Conservation (phyloP, 805 yeast species). For the Isabelozyma heimii region DNA sequence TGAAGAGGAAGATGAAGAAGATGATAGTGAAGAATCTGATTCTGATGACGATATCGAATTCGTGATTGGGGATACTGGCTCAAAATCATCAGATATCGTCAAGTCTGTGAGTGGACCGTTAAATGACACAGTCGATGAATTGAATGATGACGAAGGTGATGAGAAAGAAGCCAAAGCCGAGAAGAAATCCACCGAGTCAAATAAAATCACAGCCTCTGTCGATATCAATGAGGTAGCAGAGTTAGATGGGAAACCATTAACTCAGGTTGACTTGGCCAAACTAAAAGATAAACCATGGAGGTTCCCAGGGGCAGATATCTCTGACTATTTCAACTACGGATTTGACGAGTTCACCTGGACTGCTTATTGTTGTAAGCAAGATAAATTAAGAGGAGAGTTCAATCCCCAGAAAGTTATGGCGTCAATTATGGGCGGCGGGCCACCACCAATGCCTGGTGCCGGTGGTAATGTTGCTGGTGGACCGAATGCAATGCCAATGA, state of each 20-base stretch:
- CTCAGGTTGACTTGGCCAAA: slow-evolving; percentile 74
- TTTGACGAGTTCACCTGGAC: slow-evolving; percentile 97
- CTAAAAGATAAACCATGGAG: slow-evolving; percentile 97
- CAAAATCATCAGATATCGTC: slow-evolving; percentile 17
- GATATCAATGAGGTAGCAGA: slow-evolving; percentile 75
- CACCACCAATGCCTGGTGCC: slow-evolving; percentile 10
- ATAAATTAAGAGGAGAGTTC: slow-evolving; percentile 72
- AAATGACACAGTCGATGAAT: slow-evolving; percentile 12
- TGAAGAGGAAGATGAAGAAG: slow-evolving; percentile 43
- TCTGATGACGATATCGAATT: slow-evolving; percentile 78
- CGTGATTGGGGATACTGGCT: slow-evolving; percentile 51
- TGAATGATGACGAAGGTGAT: slow-evolving; percentile 12
- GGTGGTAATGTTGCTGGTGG: slow-evolving; percentile 15
- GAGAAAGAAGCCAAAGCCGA: slow-evolving; percentile 18
- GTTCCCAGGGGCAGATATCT: slow-evolving; percentile 90
- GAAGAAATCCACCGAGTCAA: slow-evolving; percentile 29
- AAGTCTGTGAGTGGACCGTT: slow-evolving; percentile 26
- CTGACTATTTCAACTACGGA: slow-evolving; percentile 95
- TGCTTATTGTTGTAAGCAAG: slow-evolving; percentile 86
- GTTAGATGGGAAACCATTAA: slow-evolving; percentile 77
- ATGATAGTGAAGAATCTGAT: slow-evolving; percentile 45
- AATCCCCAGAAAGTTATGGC: slow-evolving; percentile 79
- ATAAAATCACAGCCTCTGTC: slow-evolving; percentile 41
- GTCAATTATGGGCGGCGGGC: slow-evolving; percentile 46
- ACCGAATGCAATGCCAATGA: slow-evolving; percentile 21